phyloP scores from a whole-genome alignment of 331 rosid genomes.

The Prunus yedoensis region DNA sequence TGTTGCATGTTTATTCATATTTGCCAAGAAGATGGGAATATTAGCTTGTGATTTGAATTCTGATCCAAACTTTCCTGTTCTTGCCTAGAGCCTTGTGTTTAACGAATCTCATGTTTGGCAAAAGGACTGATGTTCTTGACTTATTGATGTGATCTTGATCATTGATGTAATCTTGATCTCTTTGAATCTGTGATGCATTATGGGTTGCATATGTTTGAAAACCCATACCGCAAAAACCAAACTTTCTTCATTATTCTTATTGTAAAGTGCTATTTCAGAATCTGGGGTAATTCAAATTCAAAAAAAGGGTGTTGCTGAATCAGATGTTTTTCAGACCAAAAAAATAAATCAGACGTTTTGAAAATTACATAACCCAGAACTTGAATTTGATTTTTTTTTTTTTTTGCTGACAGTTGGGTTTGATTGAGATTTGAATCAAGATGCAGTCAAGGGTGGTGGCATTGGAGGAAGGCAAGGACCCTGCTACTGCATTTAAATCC shows the following conservation, averaged over 20 bases:
- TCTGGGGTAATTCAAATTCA: background rate
- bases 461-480: conserved; percentile 84
- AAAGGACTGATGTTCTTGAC: conserved; percentile 10
- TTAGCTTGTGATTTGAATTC: conserved; percentile 22
- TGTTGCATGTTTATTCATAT: conserved; percentile 15
- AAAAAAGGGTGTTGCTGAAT: conserved; percentile 2
- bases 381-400: conserved; percentile 23
- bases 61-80: conserved; percentile 13
- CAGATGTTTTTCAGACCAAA: conserved; percentile 13
- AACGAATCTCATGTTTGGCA: conserved; percentile 14
- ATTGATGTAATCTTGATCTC: no score
- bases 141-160: conserved; percentile 34
- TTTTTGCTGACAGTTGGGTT: conserved; percentile 22
- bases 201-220: conserved; percentile 20
- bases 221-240: conserved; percentile 25
- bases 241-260: background rate
- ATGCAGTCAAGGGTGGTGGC: conserved; percentile 57
- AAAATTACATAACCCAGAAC: conserved; percentile 22
- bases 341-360: conserved; percentile 19
- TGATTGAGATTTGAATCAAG: conserved; percentile 33
- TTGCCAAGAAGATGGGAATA: conserved; percentile 14
- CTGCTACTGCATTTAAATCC: conserved; percentile 38
- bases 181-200: conserved; percentile 22
- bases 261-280: conserved; percentile 1
- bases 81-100: background rate